These are phyloP conservation scores for Nakazawaea ishiwadae DNA, from an alignment of 805 yeast species.

Conservation along the genomic window DNA sequence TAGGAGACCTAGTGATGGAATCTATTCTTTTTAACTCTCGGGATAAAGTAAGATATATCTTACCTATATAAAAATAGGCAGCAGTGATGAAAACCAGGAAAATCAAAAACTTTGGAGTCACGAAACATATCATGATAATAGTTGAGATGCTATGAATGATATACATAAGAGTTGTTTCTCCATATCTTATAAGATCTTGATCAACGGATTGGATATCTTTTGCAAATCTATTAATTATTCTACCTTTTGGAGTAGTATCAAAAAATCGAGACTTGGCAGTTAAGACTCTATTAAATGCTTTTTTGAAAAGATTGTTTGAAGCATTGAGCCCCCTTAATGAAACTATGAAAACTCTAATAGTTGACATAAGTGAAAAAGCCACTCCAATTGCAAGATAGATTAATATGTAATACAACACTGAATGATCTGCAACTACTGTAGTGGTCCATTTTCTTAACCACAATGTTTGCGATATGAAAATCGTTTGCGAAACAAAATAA, in stretches of 20 bases:
- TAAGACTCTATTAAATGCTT: constrained; percentile 50
- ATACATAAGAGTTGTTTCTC: constrained; percentile 53
- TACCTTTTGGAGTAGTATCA: constrained; percentile 82
- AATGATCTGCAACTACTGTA: constrained; percentile 31
- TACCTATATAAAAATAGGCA: constrained; percentile 57
- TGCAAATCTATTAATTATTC: constrained; percentile 76
- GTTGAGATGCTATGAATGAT: constrained; percentile 56
- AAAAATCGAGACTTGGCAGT: constrained; percentile 85
- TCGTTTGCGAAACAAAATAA: constrained; percentile 53
- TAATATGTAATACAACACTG: constrained; percentile 53
- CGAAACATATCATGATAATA: constrained; percentile 60
- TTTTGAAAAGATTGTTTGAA: constrained; percentile 59
- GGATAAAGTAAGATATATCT: constrained; percentile 59
- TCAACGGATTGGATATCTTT: constrained; percentile 77
- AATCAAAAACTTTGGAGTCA: constrained; percentile 76
- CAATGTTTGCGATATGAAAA: constrained; percentile 72
- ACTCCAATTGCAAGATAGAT: constrained; percentile 64
- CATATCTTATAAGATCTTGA: constrained; percentile 58
- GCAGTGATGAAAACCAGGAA: constrained; percentile 55
- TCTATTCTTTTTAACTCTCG: constrained; percentile 71
- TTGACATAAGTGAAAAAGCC: constrained; percentile 44
- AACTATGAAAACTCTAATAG: constrained; percentile 50
- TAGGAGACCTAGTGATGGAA: constrained; percentile 64
- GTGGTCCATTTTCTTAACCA: constrained; percentile 87
- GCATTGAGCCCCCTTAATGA: constrained; percentile 65